Evolutionary conservation across 306 rosid genomes (phyloP).

Genomic region (Casuarina equisetifolia): DNA sequence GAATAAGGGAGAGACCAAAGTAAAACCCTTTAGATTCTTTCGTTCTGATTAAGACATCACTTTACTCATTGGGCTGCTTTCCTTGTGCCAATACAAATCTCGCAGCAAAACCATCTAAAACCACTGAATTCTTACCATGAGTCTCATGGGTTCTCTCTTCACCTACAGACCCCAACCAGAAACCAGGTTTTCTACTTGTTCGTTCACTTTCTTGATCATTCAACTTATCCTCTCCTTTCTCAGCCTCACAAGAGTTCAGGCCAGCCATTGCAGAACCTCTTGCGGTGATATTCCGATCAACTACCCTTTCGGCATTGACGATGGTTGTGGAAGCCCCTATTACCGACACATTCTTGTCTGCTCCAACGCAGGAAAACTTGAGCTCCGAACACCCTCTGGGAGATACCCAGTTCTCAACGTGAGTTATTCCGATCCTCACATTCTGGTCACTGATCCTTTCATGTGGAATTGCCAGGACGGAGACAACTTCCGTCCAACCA

Average conservation of each 20-base stretch:
- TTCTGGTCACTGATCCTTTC: constrained; percentile 71
- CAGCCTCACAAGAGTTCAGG: constrained; percentile 37
- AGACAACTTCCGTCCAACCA: constrained; percentile 58
- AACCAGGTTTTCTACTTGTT: neutral
- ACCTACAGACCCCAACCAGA: neutral
- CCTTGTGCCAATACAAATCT: neutral
- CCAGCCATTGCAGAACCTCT: constrained; percentile 67
- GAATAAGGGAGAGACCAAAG: constrained; percentile 27
- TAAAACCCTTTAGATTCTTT: constrained; percentile 26
- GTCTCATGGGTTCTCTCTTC: constrained; percentile 28
- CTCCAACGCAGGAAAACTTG: constrained; percentile 50
- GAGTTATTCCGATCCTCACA: constrained; percentile 75
- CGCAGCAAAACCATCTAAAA: neutral
- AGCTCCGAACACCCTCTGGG: constrained; percentile 83
- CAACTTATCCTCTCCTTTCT: constrained; percentile 32
- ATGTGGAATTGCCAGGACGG: constrained; percentile 88
- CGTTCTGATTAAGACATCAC: constrained; percentile 12
- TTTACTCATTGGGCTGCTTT: constrained; percentile 29
- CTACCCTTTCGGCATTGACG: constrained; percentile 87
- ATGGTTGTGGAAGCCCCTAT: constrained; percentile 92
- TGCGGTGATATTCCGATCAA: constrained; percentile 74
- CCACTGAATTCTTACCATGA: constrained; percentile 1
- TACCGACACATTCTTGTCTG: constrained; percentile 69
- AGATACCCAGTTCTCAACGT: constrained; percentile 66
- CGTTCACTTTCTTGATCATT: constrained; percentile 25